These are phyloP conservation scores for Aspergillus nanangensis DNA, from an alignment of 495 filamentous ascomycete species.

Conservation along the genomic window DNA sequence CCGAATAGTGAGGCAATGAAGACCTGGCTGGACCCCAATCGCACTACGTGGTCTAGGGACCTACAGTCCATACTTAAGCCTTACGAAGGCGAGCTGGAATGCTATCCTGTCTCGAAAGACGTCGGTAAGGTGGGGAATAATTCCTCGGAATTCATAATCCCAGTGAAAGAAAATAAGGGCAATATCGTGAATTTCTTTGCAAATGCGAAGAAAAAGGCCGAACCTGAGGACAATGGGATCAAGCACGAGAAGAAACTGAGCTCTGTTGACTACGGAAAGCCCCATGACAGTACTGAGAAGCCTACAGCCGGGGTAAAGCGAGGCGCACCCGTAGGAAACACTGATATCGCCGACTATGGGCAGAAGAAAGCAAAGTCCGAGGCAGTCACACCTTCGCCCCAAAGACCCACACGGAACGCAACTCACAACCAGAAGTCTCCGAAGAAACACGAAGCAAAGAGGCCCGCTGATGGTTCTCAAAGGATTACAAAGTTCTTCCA, in stretches of 20 bases:
- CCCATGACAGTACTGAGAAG: slow-evolving; percentile 39
- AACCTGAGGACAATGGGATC: background rate
- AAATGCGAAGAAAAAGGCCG: slow-evolving; percentile 45
- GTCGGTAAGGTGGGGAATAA: slow-evolving; percentile 97
- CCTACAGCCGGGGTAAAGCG: slow-evolving; percentile 54
- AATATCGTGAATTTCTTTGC: slow-evolving; percentile 93
- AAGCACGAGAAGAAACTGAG: slow-evolving; percentile 13
- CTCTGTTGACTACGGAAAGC: slow-evolving; percentile 30
- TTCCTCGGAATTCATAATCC: slow-evolving; percentile 75
- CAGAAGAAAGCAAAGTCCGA: slow-evolving; percentile 27
- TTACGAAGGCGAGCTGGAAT: slow-evolving; percentile 73
- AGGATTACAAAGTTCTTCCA: slow-evolving; percentile 86
- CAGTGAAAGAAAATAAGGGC: slow-evolving; percentile 78
- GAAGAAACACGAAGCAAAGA: slow-evolving; percentile 40
- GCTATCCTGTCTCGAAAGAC: slow-evolving; percentile 80
- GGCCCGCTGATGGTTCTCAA: slow-evolving; percentile 58
- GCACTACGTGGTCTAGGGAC: slow-evolving; percentile 69
- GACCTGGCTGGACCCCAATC: slow-evolving; percentile 74
- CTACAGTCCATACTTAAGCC: slow-evolving; percentile 74
- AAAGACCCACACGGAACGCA: slow-evolving; percentile 29
- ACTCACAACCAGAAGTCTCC: slow-evolving; percentile 41
- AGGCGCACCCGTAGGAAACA: slow-evolving; percentile 38
- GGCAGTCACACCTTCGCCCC: slow-evolving; percentile 14
- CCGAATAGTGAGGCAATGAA: slow-evolving; percentile 64
- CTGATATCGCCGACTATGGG: slow-evolving; percentile 12